These are phyloP conservation scores for Onygenales sp. DNA, from an alignment of 2,329 filamentous ascomycete species.

Conservation along the genomic window DNA sequence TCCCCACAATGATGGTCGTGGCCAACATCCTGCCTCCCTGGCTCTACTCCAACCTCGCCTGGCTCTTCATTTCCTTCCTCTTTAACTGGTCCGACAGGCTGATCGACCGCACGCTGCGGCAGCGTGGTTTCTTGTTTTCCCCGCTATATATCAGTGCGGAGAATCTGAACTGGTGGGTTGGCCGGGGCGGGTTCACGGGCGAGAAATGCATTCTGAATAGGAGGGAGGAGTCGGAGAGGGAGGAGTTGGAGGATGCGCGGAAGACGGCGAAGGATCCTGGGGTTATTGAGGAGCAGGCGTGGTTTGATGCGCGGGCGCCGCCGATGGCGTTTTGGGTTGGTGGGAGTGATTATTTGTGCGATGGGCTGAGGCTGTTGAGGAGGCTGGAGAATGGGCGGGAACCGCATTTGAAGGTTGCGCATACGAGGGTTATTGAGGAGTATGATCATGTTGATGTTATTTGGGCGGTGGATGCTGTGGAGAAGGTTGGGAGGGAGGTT, in stretches of 20 bases:
- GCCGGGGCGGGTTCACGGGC: slow-evolving; percentile 70
- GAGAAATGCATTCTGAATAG: slow-evolving; percentile 84
- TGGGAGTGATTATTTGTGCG: slow-evolving; percentile 74
- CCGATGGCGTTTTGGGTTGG: slow-evolving; percentile 85
- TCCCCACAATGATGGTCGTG: slow-evolving; percentile 86
- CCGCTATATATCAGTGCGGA: slow-evolving; percentile 86
- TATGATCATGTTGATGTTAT: slow-evolving; percentile 94
- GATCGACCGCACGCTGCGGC: slow-evolving; percentile 71
- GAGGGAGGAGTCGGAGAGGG: slow-evolving; percentile 59
- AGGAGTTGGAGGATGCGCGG: slow-evolving; percentile 31
- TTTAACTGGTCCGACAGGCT: slow-evolving; percentile 79
- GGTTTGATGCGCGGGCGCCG: slow-evolving; percentile 72
- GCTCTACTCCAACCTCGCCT: slow-evolving; percentile 73
- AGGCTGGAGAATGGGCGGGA: slow-evolving; percentile 70
- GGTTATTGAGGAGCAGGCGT: slow-evolving; percentile 35
- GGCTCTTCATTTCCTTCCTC: slow-evolving; percentile 79
- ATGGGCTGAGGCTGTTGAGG: slow-evolving; percentile 63
- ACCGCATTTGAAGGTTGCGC: slow-evolving; percentile 69
- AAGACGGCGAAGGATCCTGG: not conserved
- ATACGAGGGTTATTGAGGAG: slow-evolving; percentile 71
- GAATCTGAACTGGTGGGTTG: slow-evolving; percentile 93
- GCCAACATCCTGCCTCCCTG: slow-evolving; percentile 55
- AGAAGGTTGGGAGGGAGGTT: slow-evolving; percentile 73
- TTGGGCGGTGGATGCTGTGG: slow-evolving; percentile 82
- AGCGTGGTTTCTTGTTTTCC: slow-evolving; percentile 84